Percentiles rank a stretch among this genome's conserved stretches.
phyloP scores from a whole-genome alignment of 73 alveolate species.

The Urostyla sp. region DNA sequence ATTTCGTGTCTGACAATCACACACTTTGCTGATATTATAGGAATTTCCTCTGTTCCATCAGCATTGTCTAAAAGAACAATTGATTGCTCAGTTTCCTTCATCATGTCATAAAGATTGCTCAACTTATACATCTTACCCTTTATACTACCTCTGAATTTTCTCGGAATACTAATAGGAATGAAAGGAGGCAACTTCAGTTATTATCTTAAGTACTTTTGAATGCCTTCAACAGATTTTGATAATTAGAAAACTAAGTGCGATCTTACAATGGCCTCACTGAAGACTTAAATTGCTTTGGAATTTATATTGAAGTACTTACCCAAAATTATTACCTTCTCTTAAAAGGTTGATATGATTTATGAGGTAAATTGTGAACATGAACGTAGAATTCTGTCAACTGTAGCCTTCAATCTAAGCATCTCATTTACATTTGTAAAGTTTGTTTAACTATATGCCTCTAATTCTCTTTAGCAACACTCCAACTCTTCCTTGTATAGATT shows the following conservation, averaged over 20 bases:
- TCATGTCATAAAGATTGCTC: constrained; percentile 22
- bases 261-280: constrained; percentile 88
- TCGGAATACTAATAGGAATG: constrained; percentile 66
- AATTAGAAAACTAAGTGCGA: constrained; percentile 86
- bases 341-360: constrained; percentile 38
- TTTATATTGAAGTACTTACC: constrained; percentile 78
- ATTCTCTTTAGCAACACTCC: neutral
- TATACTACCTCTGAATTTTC: constrained; percentile 43
- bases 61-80: constrained; percentile 86
- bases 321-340: constrained; percentile 72
- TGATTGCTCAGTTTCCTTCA: constrained; percentile 7
- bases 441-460: neutral
- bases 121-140: constrained; percentile 24
- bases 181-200: constrained; percentile 77
- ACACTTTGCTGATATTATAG: constrained; percentile 72
- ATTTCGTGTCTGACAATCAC: constrained; percentile 84
- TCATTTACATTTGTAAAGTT: neutral
- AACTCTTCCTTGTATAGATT: constrained; percentile 12
- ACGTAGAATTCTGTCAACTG: constrained; percentile 40
- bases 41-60: constrained; percentile 94
- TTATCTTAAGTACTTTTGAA: constrained; percentile 67
- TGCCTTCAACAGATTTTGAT: constrained; percentile 76
- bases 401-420: constrained; percentile 44
- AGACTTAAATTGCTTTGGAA: constrained; percentile 76
- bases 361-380: constrained; percentile 19